These are phyloP conservation scores for Gamsiella multidivaricata DNA, from an alignment of 192 early-diverging fungal species.

Conservation along the genomic window DNA sequence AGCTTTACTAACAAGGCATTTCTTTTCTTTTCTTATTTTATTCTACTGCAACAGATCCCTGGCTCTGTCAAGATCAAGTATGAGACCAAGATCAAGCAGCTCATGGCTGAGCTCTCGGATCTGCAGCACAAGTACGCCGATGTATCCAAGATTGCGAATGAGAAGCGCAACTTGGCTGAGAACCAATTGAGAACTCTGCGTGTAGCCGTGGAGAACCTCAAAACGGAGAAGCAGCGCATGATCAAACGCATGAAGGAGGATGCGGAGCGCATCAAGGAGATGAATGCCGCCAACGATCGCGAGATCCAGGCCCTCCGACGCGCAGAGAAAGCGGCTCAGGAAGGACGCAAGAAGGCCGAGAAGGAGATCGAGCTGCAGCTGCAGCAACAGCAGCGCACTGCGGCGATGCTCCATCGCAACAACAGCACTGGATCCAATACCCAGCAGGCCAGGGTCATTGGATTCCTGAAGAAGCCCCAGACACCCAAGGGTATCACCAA, in stretches of 20 bases:
- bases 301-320: constrained; percentile 69
- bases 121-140: constrained; percentile 67
- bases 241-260: constrained; percentile 80
- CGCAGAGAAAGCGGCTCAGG: constrained; percentile 63
- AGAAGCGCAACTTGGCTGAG: constrained; percentile 66
- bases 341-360: constrained; percentile 64
- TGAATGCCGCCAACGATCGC: constrained; percentile 65
- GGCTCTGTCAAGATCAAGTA: constrained; percentile 64
- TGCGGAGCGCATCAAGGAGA: constrained; percentile 67
- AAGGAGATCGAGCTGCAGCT: constrained; percentile 57
- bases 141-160: constrained; percentile 60
- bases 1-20: background rate
- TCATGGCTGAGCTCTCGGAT: constrained; percentile 64
- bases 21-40: background rate
- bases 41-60: constrained; percentile 42
- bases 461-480: constrained; percentile 63
- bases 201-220: constrained; percentile 76
- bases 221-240: constrained; percentile 81
- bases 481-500: constrained; percentile 58
- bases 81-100: constrained; percentile 67
- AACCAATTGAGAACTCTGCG: constrained; percentile 69
- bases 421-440: constrained; percentile 32
- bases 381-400: constrained; percentile 38
- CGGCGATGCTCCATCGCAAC: constrained; percentile 62
- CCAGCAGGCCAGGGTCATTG: constrained; percentile 58